Percentiles rank a stretch among this genome's conserved stretches.
Conservation (phyloP, 208 protist genomes). For the Vickermania ingenoplastis region DNA sequence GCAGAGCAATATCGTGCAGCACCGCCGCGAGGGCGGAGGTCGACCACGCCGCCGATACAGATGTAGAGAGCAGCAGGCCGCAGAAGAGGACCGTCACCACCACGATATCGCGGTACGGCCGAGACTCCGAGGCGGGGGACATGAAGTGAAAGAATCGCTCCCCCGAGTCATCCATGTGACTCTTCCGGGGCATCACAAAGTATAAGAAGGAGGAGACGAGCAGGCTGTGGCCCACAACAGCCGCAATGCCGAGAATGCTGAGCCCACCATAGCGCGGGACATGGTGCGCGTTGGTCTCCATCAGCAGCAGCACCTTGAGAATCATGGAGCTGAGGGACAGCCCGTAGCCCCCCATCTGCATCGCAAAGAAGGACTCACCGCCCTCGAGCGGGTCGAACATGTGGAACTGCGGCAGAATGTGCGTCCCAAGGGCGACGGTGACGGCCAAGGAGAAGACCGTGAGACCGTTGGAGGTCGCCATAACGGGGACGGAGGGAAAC, state of each 20-base stretch:
- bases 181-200: conserved; percentile 22
- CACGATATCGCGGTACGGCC: not conserved
- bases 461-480: conserved; percentile 3
- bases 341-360: conserved; percentile 54
- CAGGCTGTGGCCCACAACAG: conserved; percentile 20
- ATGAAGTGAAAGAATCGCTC: not conserved
- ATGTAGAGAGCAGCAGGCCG: conserved; percentile 19
- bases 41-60: conserved; percentile 9
- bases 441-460: conserved; percentile 21
- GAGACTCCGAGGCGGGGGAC: not conserved
- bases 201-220: conserved; percentile 54
- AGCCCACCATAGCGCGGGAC: conserved; percentile 38
- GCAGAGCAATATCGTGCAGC: not conserved
- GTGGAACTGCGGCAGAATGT: conserved; percentile 31
- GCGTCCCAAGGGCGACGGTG: conserved; percentile 20
- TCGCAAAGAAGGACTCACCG: conserved; percentile 45
- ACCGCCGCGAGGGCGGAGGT: not conserved
- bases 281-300: conserved; percentile 1
- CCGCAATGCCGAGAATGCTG: conserved; percentile 38
- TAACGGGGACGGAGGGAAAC: not conserved
- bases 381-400: conserved; percentile 66
- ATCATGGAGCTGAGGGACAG: conserved; percentile 17
- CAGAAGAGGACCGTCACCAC: conserved; percentile 12
- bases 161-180: conserved; percentile 12
- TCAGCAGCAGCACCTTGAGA: conserved; percentile 24